Conservation (phyloP, 2,329 filamentous ascomycete genomes). For the Xylariaceae sp. region DNA sequence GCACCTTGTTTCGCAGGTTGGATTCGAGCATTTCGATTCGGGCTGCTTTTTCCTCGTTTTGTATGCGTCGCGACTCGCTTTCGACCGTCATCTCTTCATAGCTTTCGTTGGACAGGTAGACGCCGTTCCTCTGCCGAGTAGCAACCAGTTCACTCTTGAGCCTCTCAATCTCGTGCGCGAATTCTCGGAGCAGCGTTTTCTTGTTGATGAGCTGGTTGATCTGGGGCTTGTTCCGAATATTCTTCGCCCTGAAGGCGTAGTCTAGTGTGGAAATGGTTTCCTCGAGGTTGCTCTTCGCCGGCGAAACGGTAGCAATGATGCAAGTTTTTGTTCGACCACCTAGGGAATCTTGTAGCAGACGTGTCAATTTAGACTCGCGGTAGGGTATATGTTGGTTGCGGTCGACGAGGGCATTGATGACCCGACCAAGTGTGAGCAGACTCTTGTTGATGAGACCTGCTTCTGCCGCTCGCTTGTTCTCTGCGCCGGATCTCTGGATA, state of each 20-base stretch:
- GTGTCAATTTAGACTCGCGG: conserved; percentile 91
- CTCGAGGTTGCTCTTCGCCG: conserved; percentile 89
- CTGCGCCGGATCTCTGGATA: conserved; percentile 90
- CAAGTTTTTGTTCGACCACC: conserved; percentile 95
- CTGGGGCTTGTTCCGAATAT: conserved; percentile 96
- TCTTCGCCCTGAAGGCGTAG: conserved; percentile 96
- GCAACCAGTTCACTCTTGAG: conserved; percentile 90
- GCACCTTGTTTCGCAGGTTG: conserved; percentile 86
- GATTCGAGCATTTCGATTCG: conserved; percentile 88
- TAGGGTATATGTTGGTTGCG: conserved; percentile 81
- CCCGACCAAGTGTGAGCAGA: conserved; percentile 83
- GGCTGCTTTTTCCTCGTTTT: conserved; percentile 85
- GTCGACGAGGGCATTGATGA: conserved; percentile 96
- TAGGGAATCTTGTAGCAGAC: conserved; percentile 90
- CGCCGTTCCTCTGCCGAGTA: conserved; percentile 86
- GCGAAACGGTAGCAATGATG: conserved; percentile 95
- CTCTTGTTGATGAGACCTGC: conserved; percentile 98
- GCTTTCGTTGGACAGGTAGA: conserved; percentile 81
- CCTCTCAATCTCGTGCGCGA: conserved; percentile 87
- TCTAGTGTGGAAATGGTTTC: conserved; percentile 98
- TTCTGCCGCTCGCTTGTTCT: conserved; percentile 95
- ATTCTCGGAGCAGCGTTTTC: conserved; percentile 83
- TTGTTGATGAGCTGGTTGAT: conserved; percentile 89
- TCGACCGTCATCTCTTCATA: conserved; percentile 89
- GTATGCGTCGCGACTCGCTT: conserved; percentile 84